Evolutionary conservation across 75 land plant genomes (phyloP), one percentile per base, ranked within the genome.

Genomic region (Pinus albicaulis): DNA sequence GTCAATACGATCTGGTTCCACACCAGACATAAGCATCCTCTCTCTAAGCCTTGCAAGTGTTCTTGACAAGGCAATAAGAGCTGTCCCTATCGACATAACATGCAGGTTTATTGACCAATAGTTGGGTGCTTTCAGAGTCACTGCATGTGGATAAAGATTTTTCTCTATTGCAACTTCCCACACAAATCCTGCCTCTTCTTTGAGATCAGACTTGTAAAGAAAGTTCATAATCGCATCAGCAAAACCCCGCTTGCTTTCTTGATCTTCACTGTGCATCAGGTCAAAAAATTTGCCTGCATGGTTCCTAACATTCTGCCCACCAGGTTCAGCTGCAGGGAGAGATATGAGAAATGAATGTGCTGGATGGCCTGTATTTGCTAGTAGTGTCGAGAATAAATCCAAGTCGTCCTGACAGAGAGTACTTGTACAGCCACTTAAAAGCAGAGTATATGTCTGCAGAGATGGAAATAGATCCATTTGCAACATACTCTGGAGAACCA

Each of bases 41-140:
- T 75, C 82, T 34, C 90, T 89, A 31, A 98, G 84, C 82, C 84
- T 78, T 1, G 96, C 85, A 28, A 98, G 88, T 11, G 98, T 92
- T 68, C 96, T 80, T 14, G 94, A 89, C 56, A 98, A 75, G 36
- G 98, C 98, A 8, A 86, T 89, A 26, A 98, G 81, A 6, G 99
- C 99, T 66, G 99, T 98, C 7, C 99, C 99, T 78, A 91, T 96
- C 11, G 99, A 98, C 99, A 98, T 98, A 5, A 96, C 92, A 75
- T 98, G 99, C 16, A 98, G 87, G 38, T 98, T 92, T 55, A 98
- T 92, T 56, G 94, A 89, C 98, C 95, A 98, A 60, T 98, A 91
- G 55, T 91, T 86, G 20, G 85, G 76, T 44, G 89, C 80, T 74
- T 92, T 98, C 82, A 82, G 84, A 56, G 77, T 86, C 5, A 98